These are phyloP conservation scores for Toxicodendron radicans DNA, from an alignment of 345 rosid species.

Conservation along the genomic window DNA sequence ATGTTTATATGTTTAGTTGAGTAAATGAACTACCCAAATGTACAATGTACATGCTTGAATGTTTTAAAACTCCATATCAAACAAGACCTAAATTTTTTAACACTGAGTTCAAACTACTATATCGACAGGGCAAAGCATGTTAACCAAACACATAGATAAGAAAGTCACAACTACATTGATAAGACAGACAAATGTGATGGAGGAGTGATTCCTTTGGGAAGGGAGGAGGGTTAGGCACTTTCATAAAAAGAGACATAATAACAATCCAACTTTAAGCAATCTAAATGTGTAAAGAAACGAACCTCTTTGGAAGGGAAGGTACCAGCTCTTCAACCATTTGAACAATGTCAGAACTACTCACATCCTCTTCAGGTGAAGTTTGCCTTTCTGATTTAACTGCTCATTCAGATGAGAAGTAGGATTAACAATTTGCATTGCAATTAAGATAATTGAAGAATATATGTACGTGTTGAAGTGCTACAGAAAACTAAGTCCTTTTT, in stretches of 20 bases:
- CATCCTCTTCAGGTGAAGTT: slow-evolving; percentile 24
- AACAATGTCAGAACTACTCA: slow-evolving; percentile 23
- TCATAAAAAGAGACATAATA: not conserved
- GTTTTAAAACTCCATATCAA: not conserved
- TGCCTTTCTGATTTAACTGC: slow-evolving; percentile 31
- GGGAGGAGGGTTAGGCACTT: not conserved
- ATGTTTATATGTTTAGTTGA: no score
- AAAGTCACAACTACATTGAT: no score
- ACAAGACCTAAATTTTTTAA: not conserved
- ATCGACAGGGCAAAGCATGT: not conserved
- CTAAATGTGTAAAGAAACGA: not conserved
- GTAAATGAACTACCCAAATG: not conserved
- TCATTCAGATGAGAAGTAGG: slow-evolving; percentile 9
- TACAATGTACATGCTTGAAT: not conserved
- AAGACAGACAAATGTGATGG: not conserved
- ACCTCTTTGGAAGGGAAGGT: slow-evolving; percentile 58
- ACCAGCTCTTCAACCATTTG: slow-evolving; percentile 37
- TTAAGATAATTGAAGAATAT: not conserved
- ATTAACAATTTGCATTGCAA: not conserved
- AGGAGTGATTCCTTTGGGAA: not conserved
- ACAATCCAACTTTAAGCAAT: not conserved
- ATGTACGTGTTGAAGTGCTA: not conserved
- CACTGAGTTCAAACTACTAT: not conserved
- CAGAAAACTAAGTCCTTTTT: not conserved
- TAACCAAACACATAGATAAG: not conserved